Percentiles rank a stretch among this genome's conserved stretches.
Conservation (phyloP, 139 green algal species). For the Pleodorina starrii region DNA sequence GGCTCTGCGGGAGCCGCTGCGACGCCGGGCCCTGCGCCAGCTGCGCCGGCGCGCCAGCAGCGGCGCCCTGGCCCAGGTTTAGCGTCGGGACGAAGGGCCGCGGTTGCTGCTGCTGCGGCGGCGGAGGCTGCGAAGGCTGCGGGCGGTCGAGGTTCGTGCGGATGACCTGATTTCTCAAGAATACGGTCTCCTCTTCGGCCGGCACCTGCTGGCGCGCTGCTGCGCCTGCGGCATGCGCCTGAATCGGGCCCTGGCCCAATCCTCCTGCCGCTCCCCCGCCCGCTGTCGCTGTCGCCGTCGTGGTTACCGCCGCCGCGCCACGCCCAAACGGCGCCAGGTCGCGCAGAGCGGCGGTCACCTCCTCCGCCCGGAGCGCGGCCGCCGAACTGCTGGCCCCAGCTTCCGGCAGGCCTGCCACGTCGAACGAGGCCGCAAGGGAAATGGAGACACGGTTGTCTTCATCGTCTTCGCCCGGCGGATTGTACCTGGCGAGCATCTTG, state of each 20-base stretch:
- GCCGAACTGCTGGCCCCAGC: not conserved
- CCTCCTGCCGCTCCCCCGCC: not conserved
- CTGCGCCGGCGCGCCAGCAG: not conserved
- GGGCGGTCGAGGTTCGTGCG: slow-evolving; percentile 18
- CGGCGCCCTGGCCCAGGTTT: not conserved
- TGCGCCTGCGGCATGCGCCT: not conserved
- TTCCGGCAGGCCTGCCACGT: not conserved
- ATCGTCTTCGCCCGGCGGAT: not conserved
- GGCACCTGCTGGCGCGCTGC: not conserved
- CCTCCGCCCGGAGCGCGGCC: not conserved
- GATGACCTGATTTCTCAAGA: too few relatives aligned
- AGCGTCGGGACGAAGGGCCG: not conserved
- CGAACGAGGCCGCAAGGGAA: not conserved
- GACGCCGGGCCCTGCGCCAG: not conserved
- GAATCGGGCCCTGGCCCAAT: not conserved
- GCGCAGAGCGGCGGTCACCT: not conserved
- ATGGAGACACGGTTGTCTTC: not conserved
- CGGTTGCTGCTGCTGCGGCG: not conserved
- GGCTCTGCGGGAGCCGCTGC: not conserved
- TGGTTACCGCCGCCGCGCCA: not conserved
- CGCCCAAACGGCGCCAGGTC: slow-evolving; percentile 6
- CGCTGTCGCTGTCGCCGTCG: not conserved
- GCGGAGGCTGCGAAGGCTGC: not conserved
- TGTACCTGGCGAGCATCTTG: slow-evolving; percentile 50
- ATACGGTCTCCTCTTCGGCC: slow-evolving; percentile 43